Percentiles rank a stretch among this genome's conserved stretches.
Conservation (phyloP, 2,329 filamentous ascomycete genomes). For the Neophaeococcomyces mojaviensis region DNA sequence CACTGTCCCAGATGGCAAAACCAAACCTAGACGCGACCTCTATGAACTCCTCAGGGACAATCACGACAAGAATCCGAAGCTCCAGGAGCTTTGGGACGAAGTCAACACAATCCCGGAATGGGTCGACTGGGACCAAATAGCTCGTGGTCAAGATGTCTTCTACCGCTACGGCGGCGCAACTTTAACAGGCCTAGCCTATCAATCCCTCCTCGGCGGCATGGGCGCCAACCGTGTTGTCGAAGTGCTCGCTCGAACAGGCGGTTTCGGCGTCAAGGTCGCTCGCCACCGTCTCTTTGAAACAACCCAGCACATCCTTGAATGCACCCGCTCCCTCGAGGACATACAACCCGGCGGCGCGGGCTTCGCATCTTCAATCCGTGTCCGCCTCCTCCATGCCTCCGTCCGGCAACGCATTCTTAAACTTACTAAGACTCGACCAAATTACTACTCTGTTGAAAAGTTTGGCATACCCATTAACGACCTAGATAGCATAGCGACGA, state of each 20-base stretch:
- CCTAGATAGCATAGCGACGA: slow-evolving; percentile 64
- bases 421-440: slow-evolving; percentile 47
- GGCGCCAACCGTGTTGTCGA: slow-evolving; percentile 64
- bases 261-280: slow-evolving; percentile 62
- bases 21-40: slow-evolving; percentile 45
- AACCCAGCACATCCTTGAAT: slow-evolving; percentile 66
- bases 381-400: slow-evolving; percentile 60
- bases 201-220: slow-evolving; percentile 55
- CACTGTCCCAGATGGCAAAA: background rate
- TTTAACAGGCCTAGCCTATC: slow-evolving; percentile 57
- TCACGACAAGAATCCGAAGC: slow-evolving; percentile 47
- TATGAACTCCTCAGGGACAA: slow-evolving; percentile 57
- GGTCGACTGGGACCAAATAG: slow-evolving; percentile 71
- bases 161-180: slow-evolving; percentile 65
- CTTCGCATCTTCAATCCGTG: slow-evolving; percentile 56
- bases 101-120: slow-evolving; percentile 61
- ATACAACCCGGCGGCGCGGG: slow-evolving; percentile 62
- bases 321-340: slow-evolving; percentile 55
- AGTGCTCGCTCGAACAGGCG: slow-evolving; percentile 66
- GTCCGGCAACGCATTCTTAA: slow-evolving; percentile 58
- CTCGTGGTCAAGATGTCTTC: slow-evolving; percentile 66
- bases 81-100: slow-evolving; percentile 56
- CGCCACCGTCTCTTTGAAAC: slow-evolving; percentile 62
- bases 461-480: slow-evolving; percentile 66
- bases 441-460: slow-evolving; percentile 54